These are phyloP conservation scores for Alopecurus myosuroides DNA, from an alignment of 176 grass and related monocot species.

Conservation along the genomic window DNA sequence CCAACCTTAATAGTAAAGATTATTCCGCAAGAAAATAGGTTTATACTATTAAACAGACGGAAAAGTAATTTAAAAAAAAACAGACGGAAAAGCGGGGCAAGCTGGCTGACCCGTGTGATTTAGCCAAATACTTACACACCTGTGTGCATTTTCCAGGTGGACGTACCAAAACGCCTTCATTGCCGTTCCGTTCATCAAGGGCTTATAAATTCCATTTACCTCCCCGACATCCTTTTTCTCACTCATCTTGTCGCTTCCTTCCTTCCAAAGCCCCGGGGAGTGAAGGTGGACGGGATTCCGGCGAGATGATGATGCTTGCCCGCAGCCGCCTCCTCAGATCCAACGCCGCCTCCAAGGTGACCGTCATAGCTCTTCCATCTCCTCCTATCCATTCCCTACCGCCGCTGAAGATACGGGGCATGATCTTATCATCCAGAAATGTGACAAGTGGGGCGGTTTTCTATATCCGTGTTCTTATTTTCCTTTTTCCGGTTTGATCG, in stretches of 20 bases:
- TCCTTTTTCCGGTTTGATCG: background rate
- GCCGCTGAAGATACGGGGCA: background rate
- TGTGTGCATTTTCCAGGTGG: background rate
- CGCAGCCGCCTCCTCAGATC: constrained; percentile 50
- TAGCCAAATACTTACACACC: background rate
- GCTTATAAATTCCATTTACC: constrained; percentile 11
- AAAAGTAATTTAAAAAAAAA: no score
- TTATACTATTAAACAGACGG: no score
- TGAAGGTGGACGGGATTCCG: constrained; percentile 22
- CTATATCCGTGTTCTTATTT: background rate
- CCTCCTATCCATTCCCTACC: background rate
- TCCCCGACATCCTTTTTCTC: background rate
- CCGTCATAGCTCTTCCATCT: no score
- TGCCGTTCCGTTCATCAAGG: background rate
- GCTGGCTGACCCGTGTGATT: no score
- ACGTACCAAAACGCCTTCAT: background rate
- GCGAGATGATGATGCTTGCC: constrained; percentile 52
- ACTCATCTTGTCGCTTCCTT: constrained; percentile 2
- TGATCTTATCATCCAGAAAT: background rate
- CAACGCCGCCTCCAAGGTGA: constrained; percentile 44
- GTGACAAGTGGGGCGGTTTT: background rate
- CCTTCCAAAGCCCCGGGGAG: constrained; percentile 16
- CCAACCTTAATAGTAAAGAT: no score
- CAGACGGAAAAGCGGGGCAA: no score
- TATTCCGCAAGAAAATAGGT: no score